These are phyloP conservation scores for Globisporangium okanoganense DNA, from an alignment of 352 stramenopile species.

Conservation along the genomic window DNA sequence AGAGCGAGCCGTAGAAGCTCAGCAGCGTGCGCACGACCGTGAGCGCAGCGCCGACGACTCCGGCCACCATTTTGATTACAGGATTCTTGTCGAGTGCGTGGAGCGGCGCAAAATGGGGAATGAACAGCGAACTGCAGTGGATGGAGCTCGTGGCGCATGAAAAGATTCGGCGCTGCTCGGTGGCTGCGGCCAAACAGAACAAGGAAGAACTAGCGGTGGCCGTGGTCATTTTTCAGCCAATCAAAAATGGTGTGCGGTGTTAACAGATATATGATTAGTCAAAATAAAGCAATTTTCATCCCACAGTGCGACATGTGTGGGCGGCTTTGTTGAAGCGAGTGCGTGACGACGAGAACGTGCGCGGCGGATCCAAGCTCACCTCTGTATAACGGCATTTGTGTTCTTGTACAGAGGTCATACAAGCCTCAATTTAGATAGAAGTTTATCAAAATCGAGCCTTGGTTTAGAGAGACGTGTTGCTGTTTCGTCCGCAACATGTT, in stretches of 20 bases:
- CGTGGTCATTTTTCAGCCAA: not conserved
- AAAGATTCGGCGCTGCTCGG: constrained; percentile 1
- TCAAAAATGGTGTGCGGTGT: not conserved
- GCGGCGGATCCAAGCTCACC: not conserved
- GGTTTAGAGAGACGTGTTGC: not conserved
- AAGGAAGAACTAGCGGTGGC: not conserved
- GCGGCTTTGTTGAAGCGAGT: constrained; percentile 3
- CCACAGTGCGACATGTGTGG: constrained; percentile 3
- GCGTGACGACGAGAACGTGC: not conserved
- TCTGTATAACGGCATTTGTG: not conserved
- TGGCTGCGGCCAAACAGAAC: not conserved
- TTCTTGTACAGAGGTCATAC: not conserved
- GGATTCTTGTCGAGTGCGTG: constrained; percentile 6
- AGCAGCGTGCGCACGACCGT: constrained; percentile 41
- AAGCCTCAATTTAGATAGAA: no score
- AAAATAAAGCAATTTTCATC: not conserved
- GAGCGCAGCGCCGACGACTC: constrained; percentile 23
- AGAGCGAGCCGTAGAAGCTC: constrained; percentile 74
- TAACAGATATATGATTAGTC: not conserved
- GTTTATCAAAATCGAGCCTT: not conserved
- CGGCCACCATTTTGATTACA: constrained; percentile 23
- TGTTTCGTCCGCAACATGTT: not conserved
- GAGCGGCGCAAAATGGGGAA: constrained; percentile 10
- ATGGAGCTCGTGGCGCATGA: not conserved
- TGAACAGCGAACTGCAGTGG: not conserved